A percentile compares a stretch with the other conserved stretches of the same genome.
Evolutionary conservation across 2,329 filamentous ascomycete species (phyloP).

Genomic region (Colletotrichum higginsianum): DNA sequence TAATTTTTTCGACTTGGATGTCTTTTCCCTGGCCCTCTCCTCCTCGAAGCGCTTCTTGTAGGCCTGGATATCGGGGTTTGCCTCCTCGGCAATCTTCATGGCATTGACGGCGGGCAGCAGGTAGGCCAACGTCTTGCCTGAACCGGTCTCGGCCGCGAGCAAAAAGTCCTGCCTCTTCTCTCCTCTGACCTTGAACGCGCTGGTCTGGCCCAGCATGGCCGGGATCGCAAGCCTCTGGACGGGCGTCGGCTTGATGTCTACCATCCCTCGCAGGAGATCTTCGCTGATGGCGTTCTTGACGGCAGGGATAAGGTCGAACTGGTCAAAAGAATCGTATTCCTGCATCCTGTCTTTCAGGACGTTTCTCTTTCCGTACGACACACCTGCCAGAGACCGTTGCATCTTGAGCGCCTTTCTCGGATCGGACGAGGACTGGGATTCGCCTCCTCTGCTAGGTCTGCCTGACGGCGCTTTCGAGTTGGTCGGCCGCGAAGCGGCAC

Average conservation of each 20-base stretch:
- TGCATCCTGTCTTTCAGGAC: conserved; percentile 70
- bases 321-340: conserved; percentile 83
- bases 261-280: conserved; percentile 82
- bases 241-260: conserved; percentile 85
- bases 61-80: conserved; percentile 71
- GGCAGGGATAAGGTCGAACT: conserved; percentile 81
- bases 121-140: conserved; percentile 96
- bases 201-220: conserved; percentile 75
- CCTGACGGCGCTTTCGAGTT: conserved; percentile 51
- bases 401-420: conserved; percentile 88
- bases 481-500: conserved; percentile 9
- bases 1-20: conserved; percentile 70
- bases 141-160: conserved; percentile 95
- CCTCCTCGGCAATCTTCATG: conserved; percentile 81
- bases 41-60: conserved; percentile 70
- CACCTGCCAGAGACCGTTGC: conserved; percentile 83
- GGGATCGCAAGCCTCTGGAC: conserved; percentile 93
- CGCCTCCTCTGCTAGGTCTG: conserved; percentile 45
- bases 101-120: conserved; percentile 88
- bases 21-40: conserved; percentile 70
- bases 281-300: conserved; percentile 79
- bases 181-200: conserved; percentile 52
- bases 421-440: conserved; percentile 44
- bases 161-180: conserved; percentile 73
- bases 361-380: conserved; percentile 80